Base-by-base conservation (phyloP, 192 early-diverging fungal species). In the Mortierella antarctica region DNA sequence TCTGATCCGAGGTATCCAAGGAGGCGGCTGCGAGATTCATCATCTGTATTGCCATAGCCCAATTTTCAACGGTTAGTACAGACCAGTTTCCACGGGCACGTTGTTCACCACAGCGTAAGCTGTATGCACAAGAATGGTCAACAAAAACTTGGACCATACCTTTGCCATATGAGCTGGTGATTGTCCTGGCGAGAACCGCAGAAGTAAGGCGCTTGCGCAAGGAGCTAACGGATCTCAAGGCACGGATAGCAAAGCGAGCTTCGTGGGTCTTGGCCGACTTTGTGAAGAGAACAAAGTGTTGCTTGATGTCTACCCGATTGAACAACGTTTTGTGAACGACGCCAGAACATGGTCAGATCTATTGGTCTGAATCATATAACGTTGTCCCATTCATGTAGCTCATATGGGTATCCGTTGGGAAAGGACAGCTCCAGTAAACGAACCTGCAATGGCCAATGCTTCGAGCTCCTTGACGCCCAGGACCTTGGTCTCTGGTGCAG, bases 241-340 rank as follows among this genome's bases (percentile, higher is more conserved):
- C 98, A 52, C 98, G 92, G 46, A 94, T 94, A 18, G 91, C 93
- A 79, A 93, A 98, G 56, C 97, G 92, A 44, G 92, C 76, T 79
- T 99, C 98, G 55, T 95, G 86, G 21, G 94, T 89, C 45, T 93
- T 83, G 11, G 95, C 96, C 57, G 93, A 93, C 59, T 91, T 85
- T 80, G 96, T 94, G 64, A 99, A 83, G 47, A 97, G 85, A n/a
- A 74, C 67, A 77, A 96, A 88, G 82, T 95, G 94, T 65, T 93
- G 93, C 70, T 93, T 93, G 63, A 97, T 88, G 83, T 99, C 97
- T 97, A 84, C 31, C 31, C 31, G 3, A 31, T 31, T 31, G 31
- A 31, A 31, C 31, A 31, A 3, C 4, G 17, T 51, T 51, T 51
- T 51, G 50, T 51, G 17, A 51, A 51, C 50, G 50, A 15, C 13